A percentile compares a stretch with the other conserved stretches of the same genome.
Evolutionary conservation across 2,329 filamentous ascomycete species (phyloP).

Genomic region (Neodidymelliopsis sp.): DNA sequence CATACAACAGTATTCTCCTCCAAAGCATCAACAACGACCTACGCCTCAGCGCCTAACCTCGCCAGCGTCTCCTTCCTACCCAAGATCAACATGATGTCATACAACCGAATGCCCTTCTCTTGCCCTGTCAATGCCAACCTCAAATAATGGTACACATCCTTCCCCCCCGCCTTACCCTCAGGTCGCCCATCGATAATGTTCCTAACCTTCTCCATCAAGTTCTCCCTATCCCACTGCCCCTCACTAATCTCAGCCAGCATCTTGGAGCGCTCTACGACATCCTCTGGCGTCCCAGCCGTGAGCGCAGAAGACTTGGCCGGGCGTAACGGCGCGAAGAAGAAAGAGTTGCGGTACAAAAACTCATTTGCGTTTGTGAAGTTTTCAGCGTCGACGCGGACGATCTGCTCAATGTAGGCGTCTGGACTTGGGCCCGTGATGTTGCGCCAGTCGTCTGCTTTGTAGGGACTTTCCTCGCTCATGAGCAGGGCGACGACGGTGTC

Average conservation of each 20-base stretch:
- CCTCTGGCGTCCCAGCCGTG: slow-evolving; percentile 6
- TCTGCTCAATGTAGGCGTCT: slow-evolving; percentile 56
- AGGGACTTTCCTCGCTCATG: slow-evolving; percentile 36
- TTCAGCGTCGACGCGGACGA: slow-evolving; percentile 63
- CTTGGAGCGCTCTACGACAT: slow-evolving; percentile 30
- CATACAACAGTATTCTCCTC: background rate
- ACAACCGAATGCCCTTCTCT: slow-evolving; percentile 45
- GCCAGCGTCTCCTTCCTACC: slow-evolving; percentile 41
- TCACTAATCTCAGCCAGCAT: slow-evolving; percentile 24
- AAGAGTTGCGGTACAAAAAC: slow-evolving; percentile 64
- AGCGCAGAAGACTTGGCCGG: slow-evolving; percentile 13
- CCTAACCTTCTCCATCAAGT: slow-evolving; percentile 32
- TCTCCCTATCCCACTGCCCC: slow-evolving; percentile 36
- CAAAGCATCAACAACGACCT: background rate
- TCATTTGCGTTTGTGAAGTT: slow-evolving; percentile 64
- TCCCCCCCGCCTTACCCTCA: slow-evolving; percentile 34
- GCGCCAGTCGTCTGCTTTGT: slow-evolving; percentile 29
- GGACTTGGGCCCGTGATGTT: slow-evolving; percentile 38
- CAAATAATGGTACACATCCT: slow-evolving; percentile 46
- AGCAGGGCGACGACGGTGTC: slow-evolving; percentile 41
- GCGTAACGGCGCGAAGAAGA: slow-evolving; percentile 61
- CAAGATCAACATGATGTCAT: slow-evolving; percentile 46
- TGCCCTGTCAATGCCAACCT: slow-evolving; percentile 40
- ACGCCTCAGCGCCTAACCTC: slow-evolving; percentile 33
- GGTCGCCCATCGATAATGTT: slow-evolving; percentile 39